These are phyloP conservation scores for Metarhizium rileyi DNA, from an alignment of 2,329 filamentous ascomycete species.

Conservation along the genomic window DNA sequence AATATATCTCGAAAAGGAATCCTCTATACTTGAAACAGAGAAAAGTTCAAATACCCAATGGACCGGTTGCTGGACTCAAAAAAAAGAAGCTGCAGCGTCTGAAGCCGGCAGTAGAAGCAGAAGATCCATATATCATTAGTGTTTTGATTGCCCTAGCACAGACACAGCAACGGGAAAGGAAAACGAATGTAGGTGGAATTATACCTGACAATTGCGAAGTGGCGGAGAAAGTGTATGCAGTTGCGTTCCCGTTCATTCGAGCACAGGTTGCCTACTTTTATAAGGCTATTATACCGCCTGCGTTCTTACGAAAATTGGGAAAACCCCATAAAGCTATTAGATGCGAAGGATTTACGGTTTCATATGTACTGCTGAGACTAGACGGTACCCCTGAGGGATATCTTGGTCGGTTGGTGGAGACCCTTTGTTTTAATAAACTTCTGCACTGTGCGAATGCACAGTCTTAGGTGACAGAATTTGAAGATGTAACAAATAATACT, in stretches of 20 bases:
- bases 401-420: no score
- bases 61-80: not conserved
- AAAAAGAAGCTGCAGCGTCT: conserved; percentile 3
- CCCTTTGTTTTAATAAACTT: no score
- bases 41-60: not conserved
- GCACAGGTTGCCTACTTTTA: no score
- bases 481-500: not conserved
- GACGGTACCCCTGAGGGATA: no score
- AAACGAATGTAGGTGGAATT: no score
- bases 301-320: not conserved
- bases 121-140: conserved; percentile 6
- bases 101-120: conserved; percentile 1
- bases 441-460: no score
- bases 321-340: not conserved
- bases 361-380: no score
- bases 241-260: no score
- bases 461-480: not conserved
- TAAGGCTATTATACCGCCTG: not conserved
- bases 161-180: not conserved
- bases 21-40: not conserved
- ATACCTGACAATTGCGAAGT: no score
- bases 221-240: no score
- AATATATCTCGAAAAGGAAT: not conserved
- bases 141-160: conserved; percentile 6
- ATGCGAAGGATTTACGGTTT: not conserved